A percentile compares a stretch with the other conserved stretches of the same genome.
phyloP scores from a whole-genome alignment of 768 basidiomycete genomes.

The Podaxis sp. region DNA sequence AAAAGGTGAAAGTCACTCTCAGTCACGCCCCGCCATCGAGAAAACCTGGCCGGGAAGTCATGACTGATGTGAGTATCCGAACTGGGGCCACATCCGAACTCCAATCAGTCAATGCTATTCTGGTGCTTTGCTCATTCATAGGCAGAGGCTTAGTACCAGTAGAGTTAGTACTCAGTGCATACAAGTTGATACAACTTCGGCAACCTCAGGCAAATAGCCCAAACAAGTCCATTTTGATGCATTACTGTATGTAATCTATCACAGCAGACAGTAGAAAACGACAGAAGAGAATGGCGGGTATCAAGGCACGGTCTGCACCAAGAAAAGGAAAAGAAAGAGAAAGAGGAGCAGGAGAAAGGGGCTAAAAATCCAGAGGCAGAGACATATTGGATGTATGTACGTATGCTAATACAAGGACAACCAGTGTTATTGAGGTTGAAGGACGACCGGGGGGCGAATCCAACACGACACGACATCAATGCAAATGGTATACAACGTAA shows the following conservation, averaged over 20 bases:
- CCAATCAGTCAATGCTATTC: too few species aligned
- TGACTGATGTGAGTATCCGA: too few species aligned
- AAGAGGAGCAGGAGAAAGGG: neutral
- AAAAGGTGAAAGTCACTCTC: too few species aligned
- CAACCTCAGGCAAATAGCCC: too few species aligned
- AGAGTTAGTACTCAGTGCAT: too few species aligned
- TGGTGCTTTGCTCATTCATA: too few species aligned
- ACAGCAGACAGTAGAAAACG: neutral
- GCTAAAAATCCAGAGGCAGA: constrained; percentile 6
- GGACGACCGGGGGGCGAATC: neutral
- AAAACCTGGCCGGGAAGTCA: too few species aligned
- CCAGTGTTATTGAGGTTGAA: neutral
- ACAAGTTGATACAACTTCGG: too few species aligned
- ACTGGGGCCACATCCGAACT: too few species aligned
- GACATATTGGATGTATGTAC: neutral
- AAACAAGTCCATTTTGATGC: constrained; percentile 11
- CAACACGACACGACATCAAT: constrained; percentile 12
- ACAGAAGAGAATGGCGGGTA: constrained; percentile 1
- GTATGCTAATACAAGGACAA: neutral
- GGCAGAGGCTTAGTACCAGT: too few species aligned
- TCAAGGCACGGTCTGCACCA: neutral
- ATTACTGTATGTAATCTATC: constrained; percentile 13
- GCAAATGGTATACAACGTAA: constrained; percentile 12
- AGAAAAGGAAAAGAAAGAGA: neutral
- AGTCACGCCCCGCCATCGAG: too few species aligned